Conservation (phyloP, 257 asterid genomes). For the Solanum ossicruentum region DNA sequence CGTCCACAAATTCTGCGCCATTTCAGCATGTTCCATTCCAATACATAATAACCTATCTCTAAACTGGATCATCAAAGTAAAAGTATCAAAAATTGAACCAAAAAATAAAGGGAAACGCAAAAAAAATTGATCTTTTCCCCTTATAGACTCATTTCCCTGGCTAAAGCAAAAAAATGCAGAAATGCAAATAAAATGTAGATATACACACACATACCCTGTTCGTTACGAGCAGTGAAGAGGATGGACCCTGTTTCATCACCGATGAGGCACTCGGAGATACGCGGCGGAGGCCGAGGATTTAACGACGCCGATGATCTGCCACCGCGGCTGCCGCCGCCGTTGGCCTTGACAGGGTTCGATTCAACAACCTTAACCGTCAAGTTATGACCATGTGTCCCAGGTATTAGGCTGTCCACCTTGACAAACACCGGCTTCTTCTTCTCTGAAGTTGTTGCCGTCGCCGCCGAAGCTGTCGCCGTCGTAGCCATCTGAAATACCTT, state of each 20-base stretch:
- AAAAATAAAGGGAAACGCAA: not conserved
- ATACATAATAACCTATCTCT: not conserved
- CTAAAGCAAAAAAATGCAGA: not conserved
- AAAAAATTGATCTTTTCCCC: not conserved
- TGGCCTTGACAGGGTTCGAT: conserved; percentile 15
- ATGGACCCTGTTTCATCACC: conserved; percentile 29
- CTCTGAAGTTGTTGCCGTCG: not conserved
- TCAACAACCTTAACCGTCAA: conserved; percentile 28
- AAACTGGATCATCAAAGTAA: not conserved
- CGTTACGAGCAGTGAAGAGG: conserved; percentile 28
- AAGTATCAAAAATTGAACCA: not conserved
- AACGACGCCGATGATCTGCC: conserved; percentile 7
- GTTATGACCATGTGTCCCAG: conserved; percentile 34
- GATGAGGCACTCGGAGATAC: conserved; percentile 26
- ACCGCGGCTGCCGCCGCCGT: not conserved
- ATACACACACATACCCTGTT: conserved; percentile 10
- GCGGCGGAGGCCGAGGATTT: conserved; percentile 8
- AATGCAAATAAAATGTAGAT: not conserved
- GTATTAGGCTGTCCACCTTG: conserved; percentile 23
- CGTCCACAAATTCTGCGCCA: not conserved
- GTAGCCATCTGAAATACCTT: conserved; percentile 7
- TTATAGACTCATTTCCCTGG: not conserved
- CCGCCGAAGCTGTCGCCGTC: not conserved
- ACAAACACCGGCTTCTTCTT: conserved; percentile 39
- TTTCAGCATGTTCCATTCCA: not conserved